Percentiles rank a stretch among this genome's conserved stretches.
These are phyloP conservation scores for Leccinellum luteum DNA, from an alignment of 768 basidiomycete genomes.

Conservation along the genomic window DNA sequence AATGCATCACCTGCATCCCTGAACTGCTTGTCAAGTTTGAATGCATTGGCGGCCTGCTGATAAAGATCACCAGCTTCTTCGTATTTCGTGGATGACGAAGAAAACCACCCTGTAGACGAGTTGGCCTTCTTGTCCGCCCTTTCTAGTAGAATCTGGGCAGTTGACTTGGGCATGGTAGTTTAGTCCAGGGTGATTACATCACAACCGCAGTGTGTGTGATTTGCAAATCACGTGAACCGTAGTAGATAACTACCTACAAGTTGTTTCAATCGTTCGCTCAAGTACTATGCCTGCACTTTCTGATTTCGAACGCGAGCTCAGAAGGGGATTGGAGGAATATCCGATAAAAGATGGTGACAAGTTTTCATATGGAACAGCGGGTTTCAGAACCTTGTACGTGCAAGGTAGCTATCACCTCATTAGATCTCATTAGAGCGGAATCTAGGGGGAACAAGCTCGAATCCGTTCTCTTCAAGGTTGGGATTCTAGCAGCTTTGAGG, in stretches of 20 bases:
- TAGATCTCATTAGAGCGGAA: constrained; percentile 8
- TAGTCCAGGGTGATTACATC: no score
- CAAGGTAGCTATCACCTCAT: constrained; percentile 3
- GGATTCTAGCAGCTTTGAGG: constrained; percentile 82
- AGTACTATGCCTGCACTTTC: constrained; percentile 37
- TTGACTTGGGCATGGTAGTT: constrained; percentile 70
- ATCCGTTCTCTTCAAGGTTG: constrained; percentile 92
- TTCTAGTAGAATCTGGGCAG: constrained; percentile 71
- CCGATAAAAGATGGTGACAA: constrained; percentile 66
- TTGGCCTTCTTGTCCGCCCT: constrained; percentile 92
- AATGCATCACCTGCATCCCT: constrained; percentile 92
- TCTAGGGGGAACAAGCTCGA: constrained; percentile 69
- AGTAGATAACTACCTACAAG: not conserved
- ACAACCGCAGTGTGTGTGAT: not conserved
- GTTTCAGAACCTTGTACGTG: constrained; percentile 86
- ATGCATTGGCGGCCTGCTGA: constrained; percentile 90
- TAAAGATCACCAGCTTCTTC: constrained; percentile 97
- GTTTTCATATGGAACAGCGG: constrained; percentile 92
- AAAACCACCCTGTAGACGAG: constrained; percentile 86
- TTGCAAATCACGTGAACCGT: constrained; percentile 18
- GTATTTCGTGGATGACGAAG: constrained; percentile 75
- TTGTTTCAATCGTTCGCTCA: not conserved
- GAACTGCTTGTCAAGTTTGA: constrained; percentile 90
- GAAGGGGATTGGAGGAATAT: constrained; percentile 53
- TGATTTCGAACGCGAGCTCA: constrained; percentile 42